Conservation (phyloP, 768 basidiomycete species). For the Ramaria sp. region DNA sequence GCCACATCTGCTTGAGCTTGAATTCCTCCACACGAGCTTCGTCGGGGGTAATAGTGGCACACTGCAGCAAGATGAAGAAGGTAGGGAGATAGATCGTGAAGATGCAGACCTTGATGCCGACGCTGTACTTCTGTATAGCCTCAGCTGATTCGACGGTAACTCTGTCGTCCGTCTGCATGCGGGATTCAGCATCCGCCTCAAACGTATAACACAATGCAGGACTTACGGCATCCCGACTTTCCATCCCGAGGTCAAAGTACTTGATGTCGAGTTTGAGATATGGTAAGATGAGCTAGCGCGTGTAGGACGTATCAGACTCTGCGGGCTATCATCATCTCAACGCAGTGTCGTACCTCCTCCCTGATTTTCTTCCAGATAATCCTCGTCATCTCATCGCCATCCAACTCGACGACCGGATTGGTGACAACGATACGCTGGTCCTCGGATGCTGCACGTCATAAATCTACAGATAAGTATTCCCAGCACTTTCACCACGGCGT, state of each 20-base stretch:
- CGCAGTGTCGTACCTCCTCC: slow-evolving; percentile 58
- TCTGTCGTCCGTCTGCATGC: slow-evolving; percentile 79
- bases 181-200: neutral
- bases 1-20: slow-evolving; percentile 99
- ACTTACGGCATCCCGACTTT: slow-evolving; percentile 74
- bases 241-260: slow-evolving; percentile 95
- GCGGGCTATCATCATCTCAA: neutral
- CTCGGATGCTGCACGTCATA: slow-evolving; percentile 1
- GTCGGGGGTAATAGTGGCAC: slow-evolving; percentile 98
- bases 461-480: neutral
- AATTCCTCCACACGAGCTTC: slow-evolving; percentile 95
- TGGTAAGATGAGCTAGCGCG: slow-evolving; percentile 86
- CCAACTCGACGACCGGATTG: slow-evolving; percentile 89
- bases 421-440: slow-evolving; percentile 59
- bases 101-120: slow-evolving; percentile 67
- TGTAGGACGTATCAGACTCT: neutral
- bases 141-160: slow-evolving; percentile 91
- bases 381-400: slow-evolving; percentile 98
- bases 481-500: neutral
- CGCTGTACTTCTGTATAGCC: slow-evolving; percentile 87
- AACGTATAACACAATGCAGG: neutral
- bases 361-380: slow-evolving; percentile 99
- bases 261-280: slow-evolving; percentile 95
- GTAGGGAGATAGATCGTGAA: neutral
- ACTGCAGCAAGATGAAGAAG: slow-evolving; percentile 23